phyloP scores from a whole-genome alignment of 768 basidiomycete genomes.

The Stropharia rugosoannulata region DNA sequence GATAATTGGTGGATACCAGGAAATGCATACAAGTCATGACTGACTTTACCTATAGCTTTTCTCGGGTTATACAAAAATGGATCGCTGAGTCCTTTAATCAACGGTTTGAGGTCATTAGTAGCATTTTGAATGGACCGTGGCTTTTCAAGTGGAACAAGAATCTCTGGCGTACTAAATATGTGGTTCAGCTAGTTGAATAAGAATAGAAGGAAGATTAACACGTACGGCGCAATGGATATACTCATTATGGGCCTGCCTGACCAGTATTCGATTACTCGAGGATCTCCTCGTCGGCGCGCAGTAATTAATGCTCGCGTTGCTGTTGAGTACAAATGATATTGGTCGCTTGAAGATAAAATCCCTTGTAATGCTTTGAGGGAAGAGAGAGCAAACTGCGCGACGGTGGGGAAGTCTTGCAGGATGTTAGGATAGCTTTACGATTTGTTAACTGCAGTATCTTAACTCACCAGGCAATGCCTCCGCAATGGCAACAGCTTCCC shows the following conservation, averaged over 20 bases:
- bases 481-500: constrained; percentile 89
- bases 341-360: constrained; percentile 73
- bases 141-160: constrained; percentile 74
- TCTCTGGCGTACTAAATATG: constrained; percentile 59
- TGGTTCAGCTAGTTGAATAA: neutral
- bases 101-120: constrained; percentile 39
- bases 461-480: constrained; percentile 84
- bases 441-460: neutral
- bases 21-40: constrained; percentile 8
- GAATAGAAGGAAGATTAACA: constrained; percentile 19
- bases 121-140: constrained; percentile 52
- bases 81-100: constrained; percentile 62
- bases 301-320: constrained; percentile 72
- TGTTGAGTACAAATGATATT: constrained; percentile 74
- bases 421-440: neutral
- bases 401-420: constrained; percentile 71
- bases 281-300: constrained; percentile 75
- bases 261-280: constrained; percentile 81
- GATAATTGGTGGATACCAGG: neutral
- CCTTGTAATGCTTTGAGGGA: constrained; percentile 73
- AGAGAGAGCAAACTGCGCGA: constrained; percentile 89
- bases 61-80: constrained; percentile 94
- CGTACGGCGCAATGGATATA: constrained; percentile 73
- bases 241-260: constrained; percentile 76
- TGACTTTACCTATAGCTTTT: constrained; percentile 59